Evolutionary conservation across 2,329 filamentous ascomycete genomes (phyloP).

Genomic region (Diaporthe citriasiana): DNA sequence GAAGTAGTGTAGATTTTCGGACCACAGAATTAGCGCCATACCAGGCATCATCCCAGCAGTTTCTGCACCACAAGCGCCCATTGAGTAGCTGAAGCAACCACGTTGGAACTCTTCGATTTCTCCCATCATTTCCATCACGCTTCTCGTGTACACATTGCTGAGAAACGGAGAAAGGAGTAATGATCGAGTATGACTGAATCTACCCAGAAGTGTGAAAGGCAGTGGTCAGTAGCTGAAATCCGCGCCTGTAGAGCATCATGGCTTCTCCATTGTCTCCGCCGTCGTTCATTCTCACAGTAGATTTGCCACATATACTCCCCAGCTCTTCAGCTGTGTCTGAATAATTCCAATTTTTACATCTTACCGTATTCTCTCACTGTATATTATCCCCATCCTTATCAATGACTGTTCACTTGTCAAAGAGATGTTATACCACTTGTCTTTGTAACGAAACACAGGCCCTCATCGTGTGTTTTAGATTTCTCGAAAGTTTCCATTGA

Average conservation of each 20-base stretch:
- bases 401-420: background rate
- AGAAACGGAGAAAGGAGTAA: no score
- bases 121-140: no score
- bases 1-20: background rate
- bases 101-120: no score
- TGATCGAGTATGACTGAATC: no score
- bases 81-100: no score
- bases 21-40: background rate
- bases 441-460: background rate
- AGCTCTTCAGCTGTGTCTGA: background rate
- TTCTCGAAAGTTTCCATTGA: background rate
- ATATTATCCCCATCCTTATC: background rate
- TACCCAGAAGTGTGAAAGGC: no score
- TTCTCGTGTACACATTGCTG: no score
- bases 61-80: background rate
- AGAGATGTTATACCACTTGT: background rate
- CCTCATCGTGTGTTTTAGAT: background rate
- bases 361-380: no score
- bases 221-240: no score
- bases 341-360: background rate
- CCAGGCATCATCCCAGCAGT: background rate
- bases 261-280: no score
- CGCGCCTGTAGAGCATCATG: no score
- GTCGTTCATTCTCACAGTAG: background rate
- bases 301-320: background rate